phyloP scores from a whole-genome alignment of 2,329 filamentous ascomycete genomes.

The Cladosporium sp. region DNA sequence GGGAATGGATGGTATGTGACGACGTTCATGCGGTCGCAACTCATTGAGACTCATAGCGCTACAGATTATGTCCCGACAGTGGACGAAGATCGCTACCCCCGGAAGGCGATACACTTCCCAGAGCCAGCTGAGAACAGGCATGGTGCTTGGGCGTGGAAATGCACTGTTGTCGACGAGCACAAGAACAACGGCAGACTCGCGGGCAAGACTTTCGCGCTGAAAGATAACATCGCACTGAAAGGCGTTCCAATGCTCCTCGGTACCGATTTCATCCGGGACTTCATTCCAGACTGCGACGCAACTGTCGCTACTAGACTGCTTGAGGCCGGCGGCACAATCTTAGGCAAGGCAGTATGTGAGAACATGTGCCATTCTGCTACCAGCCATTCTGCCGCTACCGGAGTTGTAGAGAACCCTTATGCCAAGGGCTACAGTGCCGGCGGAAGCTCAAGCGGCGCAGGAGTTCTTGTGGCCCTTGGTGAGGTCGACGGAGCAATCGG shows the following conservation, averaged over 20 bases:
- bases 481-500: constrained; percentile 37
- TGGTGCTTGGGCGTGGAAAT: constrained; percentile 44
- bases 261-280: constrained; percentile 38
- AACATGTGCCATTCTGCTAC: constrained; percentile 35
- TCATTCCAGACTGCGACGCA: constrained; percentile 39
- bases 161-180: constrained; percentile 32
- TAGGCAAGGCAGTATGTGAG: constrained; percentile 47
- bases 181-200: constrained; percentile 30
- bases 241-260: constrained; percentile 44
- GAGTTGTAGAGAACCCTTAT: constrained; percentile 40
- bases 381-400: constrained; percentile 25
- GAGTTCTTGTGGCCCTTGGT: constrained; percentile 40
- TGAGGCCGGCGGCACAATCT: constrained; percentile 40
- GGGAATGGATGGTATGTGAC: constrained; percentile 29
- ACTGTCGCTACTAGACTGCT: constrained; percentile 43
- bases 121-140: constrained; percentile 33
- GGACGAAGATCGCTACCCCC: constrained; percentile 33
- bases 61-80: constrained; percentile 32
- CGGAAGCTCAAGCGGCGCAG: constrained; percentile 45
- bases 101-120: constrained; percentile 34
- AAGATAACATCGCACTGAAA: constrained; percentile 47
- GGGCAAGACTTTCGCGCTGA: constrained; percentile 41
- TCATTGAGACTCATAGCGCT: not conserved
- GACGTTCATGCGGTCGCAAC: no score
- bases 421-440: constrained; percentile 44